Percentiles rank a stretch among this genome's conserved stretches.
Conservation (phyloP, 2,329 filamentous ascomycete species). For the Myotisia sp. region DNA sequence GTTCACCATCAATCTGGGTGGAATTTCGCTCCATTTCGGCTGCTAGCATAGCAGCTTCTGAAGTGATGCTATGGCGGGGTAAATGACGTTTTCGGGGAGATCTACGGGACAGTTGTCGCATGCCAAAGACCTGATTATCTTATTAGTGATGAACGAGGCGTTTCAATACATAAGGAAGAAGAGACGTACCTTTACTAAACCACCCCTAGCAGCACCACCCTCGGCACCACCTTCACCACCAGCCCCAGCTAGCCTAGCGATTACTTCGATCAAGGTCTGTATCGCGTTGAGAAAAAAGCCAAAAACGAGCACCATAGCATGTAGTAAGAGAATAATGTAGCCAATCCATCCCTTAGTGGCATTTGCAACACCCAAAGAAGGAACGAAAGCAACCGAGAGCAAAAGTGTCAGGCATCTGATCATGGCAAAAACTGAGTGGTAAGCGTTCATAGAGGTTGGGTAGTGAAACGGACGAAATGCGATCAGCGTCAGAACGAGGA, state of each 20-base stretch:
- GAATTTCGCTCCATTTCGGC: conserved; percentile 52
- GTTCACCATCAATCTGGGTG: conserved; percentile 38
- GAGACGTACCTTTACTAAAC: conserved; percentile 55
- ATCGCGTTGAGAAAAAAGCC: conserved; percentile 87
- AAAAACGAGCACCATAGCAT: conserved; percentile 71
- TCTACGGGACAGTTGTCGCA: conserved; percentile 71
- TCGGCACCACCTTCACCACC: conserved; percentile 52
- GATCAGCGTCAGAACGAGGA: conserved; percentile 71
- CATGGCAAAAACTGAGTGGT: conserved; percentile 70
- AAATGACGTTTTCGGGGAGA: conserved; percentile 48
- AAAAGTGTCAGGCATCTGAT: conserved; percentile 63
- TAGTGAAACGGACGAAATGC: conserved; percentile 82
- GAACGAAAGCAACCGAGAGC: conserved; percentile 70
- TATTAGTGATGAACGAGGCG: neutral
- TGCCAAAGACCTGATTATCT: conserved; percentile 56
- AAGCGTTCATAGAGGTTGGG: conserved; percentile 93
- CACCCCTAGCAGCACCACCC: conserved; percentile 56
- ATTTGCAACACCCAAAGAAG: conserved; percentile 63
- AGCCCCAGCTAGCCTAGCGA: conserved; percentile 66
- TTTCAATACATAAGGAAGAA: neutral
- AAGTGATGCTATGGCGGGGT: conserved; percentile 67
- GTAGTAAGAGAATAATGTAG: conserved; percentile 75
- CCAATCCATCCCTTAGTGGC: conserved; percentile 86
- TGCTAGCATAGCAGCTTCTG: conserved; percentile 65
- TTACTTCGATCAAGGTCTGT: conserved; percentile 79